These are phyloP conservation scores for Lagenidium giganteum DNA, from an alignment of 352 stramenopile genomes.

Conservation along the genomic window DNA sequence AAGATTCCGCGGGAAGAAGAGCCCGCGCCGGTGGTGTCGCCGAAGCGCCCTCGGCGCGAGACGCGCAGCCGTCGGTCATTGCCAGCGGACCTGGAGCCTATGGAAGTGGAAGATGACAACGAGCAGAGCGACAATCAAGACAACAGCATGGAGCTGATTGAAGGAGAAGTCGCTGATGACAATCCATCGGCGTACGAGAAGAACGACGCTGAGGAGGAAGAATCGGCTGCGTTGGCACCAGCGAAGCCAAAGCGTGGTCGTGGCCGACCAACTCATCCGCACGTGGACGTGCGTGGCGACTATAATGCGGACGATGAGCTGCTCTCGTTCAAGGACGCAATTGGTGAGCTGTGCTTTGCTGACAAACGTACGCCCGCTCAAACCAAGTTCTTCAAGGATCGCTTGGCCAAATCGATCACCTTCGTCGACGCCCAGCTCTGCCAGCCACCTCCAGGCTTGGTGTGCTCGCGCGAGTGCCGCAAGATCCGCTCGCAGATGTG, in stretches of 20 bases:
- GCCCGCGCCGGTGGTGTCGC: too few relatives aligned
- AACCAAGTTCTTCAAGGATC: conserved; percentile 68
- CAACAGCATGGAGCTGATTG: conserved; percentile 7
- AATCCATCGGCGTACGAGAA: conserved; percentile 15
- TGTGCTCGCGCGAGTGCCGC: conserved; percentile 41
- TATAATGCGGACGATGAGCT: conserved; percentile 43
- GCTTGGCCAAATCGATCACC: conserved; percentile 53
- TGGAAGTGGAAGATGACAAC: conserved; percentile 21
- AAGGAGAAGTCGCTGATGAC: conserved; percentile 4
- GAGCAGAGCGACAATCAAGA: conserved; percentile 11
- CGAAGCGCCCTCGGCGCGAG: too few relatives aligned
- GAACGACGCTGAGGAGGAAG: conserved; percentile 3
- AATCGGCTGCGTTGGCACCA: neutral
- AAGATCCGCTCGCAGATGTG: conserved; percentile 70
- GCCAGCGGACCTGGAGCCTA: too few relatives aligned
- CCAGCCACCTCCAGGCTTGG: conserved; percentile 36
- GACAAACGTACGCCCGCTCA: conserved; percentile 40
- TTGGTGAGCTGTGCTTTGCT: conserved; percentile 61
- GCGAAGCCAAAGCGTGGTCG: neutral
- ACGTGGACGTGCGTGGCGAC: conserved; percentile 3
- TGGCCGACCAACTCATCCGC: neutral
- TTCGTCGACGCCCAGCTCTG: conserved; percentile 68
- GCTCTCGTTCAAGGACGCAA: conserved; percentile 57
- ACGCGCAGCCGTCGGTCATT: too few relatives aligned
- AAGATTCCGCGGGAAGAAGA: too few relatives aligned